phyloP scores from a whole-genome alignment of 768 basidiomycete species.

The Lactarius trivialis region DNA sequence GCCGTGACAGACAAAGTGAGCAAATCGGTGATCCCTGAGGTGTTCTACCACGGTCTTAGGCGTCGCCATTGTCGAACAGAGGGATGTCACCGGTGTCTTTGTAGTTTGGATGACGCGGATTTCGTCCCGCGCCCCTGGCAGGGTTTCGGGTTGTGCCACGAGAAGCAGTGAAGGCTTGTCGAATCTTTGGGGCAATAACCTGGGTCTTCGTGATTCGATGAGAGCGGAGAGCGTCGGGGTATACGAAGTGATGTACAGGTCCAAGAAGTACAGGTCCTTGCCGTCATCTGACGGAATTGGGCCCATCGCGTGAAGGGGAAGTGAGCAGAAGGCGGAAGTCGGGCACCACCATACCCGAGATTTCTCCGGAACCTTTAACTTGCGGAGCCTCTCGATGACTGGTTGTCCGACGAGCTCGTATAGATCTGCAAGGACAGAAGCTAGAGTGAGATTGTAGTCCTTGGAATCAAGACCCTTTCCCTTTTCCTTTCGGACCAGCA shows the following conservation, averaged over 20 bases:
- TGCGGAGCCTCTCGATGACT: neutral
- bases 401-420: too few relatives aligned
- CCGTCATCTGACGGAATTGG: neutral
- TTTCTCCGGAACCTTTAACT: neutral
- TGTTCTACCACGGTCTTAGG: neutral
- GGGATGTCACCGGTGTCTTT: neutral
- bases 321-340: neutral
- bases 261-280: neutral
- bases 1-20: neutral
- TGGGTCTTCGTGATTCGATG: neutral
- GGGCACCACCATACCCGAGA: neutral
- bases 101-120: neutral
- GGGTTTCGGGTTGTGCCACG: neutral
- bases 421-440: neutral
- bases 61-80: neutral
- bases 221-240: neutral
- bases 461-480: neutral
- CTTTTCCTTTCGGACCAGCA: neutral
- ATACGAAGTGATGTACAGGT: neutral
- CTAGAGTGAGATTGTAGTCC: neutral
- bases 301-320: constrained; percentile 1
- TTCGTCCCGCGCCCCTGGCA: neutral
- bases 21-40: neutral
- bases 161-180: neutral
- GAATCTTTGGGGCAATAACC: too few relatives aligned